Percentiles rank a stretch among this genome's conserved stretches.
These are phyloP conservation scores for Chaetomium sp. DNA, from an alignment of 2,329 filamentous ascomycete genomes.

Conservation along the genomic window DNA sequence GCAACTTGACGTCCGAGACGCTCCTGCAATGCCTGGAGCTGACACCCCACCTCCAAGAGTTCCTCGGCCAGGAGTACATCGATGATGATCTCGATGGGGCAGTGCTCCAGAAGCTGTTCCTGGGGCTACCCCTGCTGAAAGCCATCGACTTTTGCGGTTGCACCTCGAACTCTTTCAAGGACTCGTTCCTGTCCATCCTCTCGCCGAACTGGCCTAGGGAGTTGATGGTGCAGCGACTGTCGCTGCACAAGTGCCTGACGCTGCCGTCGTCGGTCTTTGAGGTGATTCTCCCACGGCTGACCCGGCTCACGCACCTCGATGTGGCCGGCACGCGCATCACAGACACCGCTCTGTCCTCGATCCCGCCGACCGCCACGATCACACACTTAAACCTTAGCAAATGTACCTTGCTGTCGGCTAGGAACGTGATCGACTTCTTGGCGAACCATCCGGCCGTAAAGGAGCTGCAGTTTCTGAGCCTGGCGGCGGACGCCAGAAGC, in stretches of 20 bases:
- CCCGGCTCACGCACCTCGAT: constrained; percentile 73
- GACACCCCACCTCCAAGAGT: constrained; percentile 74
- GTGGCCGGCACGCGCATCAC: constrained; percentile 78
- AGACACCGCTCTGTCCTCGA: constrained; percentile 67
- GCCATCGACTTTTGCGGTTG: constrained; percentile 79
- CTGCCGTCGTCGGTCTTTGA: constrained; percentile 69
- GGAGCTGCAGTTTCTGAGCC: constrained; percentile 70
- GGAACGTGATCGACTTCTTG: constrained; percentile 70
- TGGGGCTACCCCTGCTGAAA: constrained; percentile 62
- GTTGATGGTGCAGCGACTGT: constrained; percentile 67
- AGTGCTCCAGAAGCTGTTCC: constrained; percentile 71
- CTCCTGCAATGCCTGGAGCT: constrained; percentile 71
- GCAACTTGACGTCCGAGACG: constrained; percentile 74
- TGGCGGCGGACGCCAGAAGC: constrained; percentile 71
- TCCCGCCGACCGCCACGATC: constrained; percentile 70
- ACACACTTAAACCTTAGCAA: constrained; percentile 79
- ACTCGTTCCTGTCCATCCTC: constrained; percentile 61
- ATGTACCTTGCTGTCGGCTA: constrained; percentile 69
- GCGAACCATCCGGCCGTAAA: constrained; percentile 69
- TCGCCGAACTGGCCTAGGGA: constrained; percentile 55
- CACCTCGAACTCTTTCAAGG: constrained; percentile 67
- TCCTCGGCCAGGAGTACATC: constrained; percentile 78
- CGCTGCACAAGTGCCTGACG: constrained; percentile 76
- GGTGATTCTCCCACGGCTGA: constrained; percentile 68
- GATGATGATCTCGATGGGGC: constrained; percentile 72